These are phyloP conservation scores for Metarhizium guizhouense DNA, from an alignment of 2,329 filamentous ascomycete genomes.

Conservation along the genomic window DNA sequence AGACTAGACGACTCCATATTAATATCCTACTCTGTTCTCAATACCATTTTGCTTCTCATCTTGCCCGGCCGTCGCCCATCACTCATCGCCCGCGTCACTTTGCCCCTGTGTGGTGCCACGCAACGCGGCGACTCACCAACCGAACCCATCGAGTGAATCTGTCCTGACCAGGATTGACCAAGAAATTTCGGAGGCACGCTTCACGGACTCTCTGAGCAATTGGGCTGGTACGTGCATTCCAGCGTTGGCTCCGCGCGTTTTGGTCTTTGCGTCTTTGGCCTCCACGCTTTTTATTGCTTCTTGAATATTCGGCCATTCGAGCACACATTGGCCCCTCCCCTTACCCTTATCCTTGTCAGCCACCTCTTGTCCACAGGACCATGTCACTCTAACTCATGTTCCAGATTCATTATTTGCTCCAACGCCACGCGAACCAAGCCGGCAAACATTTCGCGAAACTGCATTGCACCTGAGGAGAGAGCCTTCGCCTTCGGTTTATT, in stretches of 20 bases:
- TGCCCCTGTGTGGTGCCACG: neutral
- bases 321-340: neutral
- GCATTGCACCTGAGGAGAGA: neutral
- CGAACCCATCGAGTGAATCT: neutral
- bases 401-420: constrained; percentile 1
- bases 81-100: neutral
- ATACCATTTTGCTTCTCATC: no score
- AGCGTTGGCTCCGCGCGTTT: neutral
- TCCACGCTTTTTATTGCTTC: neutral
- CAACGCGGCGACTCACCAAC: neutral
- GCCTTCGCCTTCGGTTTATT: neutral
- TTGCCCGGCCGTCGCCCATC: neutral
- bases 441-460: neutral
- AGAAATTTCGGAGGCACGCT: neutral
- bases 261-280: neutral
- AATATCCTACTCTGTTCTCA: no score
- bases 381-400: constrained; percentile 1
- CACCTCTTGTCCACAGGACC: neutral
- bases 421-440: neutral
- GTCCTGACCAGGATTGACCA: neutral
- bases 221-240: constrained; percentile 6
- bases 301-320: neutral
- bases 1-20: no score
- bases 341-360: neutral
- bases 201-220: neutral